Evolutionary conservation across 177 flowering plant species (phyloP).

Genomic region (Vitis hybrid): DNA sequence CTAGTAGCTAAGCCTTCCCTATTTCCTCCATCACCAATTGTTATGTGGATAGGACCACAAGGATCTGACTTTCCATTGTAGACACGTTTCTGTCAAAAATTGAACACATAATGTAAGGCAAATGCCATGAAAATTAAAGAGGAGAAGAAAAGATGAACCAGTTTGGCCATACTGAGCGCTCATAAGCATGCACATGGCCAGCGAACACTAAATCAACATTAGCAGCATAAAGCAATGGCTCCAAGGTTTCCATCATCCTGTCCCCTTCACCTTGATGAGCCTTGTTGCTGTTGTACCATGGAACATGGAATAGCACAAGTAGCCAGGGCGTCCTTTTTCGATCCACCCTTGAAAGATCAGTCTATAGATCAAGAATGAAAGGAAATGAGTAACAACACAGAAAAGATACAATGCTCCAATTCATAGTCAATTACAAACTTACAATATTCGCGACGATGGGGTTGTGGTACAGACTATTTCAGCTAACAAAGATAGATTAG

Average conservation of each 20-base stretch:
- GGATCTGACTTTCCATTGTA: constrained; percentile 61
- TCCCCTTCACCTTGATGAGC: constrained; percentile 95
- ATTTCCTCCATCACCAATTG: constrained; percentile 99
- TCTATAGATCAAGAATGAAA: constrained; percentile 37
- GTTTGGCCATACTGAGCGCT: constrained; percentile 66
- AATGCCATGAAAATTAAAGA: neutral
- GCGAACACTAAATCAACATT: constrained; percentile 83
- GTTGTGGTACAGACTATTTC: too few species aligned
- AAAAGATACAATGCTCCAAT: too few species aligned
- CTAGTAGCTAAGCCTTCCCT: constrained; percentile 86
- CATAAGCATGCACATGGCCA: constrained; percentile 99
- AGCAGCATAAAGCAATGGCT: constrained; percentile 84
- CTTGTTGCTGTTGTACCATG: constrained; percentile 92
- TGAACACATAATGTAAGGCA: neutral
- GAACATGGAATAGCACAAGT: constrained; percentile 79
- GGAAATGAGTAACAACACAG: neutral
- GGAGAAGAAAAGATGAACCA: neutral
- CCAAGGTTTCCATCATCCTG: constrained; percentile 82
- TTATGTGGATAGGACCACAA: constrained; percentile 89
- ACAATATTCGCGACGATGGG: too few species aligned
- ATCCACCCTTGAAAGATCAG: constrained; percentile 81
- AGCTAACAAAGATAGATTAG: too few species aligned
- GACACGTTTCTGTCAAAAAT: constrained; percentile 64
- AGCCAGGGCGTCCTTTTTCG: constrained; percentile 88
- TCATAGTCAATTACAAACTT: too few species aligned